phyloP scores from a whole-genome alignment of 2,329 filamentous ascomycete genomes.

The Clarireedia sp. region DNA sequence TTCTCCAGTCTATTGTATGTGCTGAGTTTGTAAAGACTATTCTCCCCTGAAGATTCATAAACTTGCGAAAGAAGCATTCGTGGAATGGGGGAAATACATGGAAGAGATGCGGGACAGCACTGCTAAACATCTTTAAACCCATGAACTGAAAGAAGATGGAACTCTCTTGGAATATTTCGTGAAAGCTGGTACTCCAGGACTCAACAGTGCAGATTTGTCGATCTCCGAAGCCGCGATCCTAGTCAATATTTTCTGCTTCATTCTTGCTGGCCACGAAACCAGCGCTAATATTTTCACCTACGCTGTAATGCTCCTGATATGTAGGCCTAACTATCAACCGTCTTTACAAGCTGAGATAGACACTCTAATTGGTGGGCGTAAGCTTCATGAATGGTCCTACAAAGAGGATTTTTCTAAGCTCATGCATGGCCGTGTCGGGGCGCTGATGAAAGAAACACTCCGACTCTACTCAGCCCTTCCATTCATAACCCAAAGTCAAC shows the following conservation, averaged over 20 bases:
- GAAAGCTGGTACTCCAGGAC: not conserved
- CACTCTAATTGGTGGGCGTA: not conserved
- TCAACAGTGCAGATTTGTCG: not conserved
- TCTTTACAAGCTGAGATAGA: not conserved
- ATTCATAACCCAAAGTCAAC: not conserved
- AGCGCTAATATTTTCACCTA: not conserved
- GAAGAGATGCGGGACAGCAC: not conserved
- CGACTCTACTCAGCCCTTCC: not conserved
- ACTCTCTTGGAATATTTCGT: not conserved
- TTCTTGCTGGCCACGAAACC: not conserved
- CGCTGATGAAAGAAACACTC: not conserved
- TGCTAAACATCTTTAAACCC: not conserved
- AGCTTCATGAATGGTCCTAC: not conserved
- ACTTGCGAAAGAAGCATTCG: not conserved
- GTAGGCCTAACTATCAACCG: not conserved
- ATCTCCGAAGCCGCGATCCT: not conserved
- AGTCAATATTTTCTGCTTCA: not conserved
- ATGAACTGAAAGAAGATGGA: not conserved
- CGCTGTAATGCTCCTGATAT: not conserved
- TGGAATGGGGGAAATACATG: not conserved
- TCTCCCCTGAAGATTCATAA: not conserved
- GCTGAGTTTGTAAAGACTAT: not conserved
- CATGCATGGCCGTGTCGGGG: not conserved
- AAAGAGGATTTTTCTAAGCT: not conserved
- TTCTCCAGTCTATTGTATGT: not conserved